Evolutionary conservation across 257 asterid genomes (phyloP).

Genomic region (Paulownia fortunei): DNA sequence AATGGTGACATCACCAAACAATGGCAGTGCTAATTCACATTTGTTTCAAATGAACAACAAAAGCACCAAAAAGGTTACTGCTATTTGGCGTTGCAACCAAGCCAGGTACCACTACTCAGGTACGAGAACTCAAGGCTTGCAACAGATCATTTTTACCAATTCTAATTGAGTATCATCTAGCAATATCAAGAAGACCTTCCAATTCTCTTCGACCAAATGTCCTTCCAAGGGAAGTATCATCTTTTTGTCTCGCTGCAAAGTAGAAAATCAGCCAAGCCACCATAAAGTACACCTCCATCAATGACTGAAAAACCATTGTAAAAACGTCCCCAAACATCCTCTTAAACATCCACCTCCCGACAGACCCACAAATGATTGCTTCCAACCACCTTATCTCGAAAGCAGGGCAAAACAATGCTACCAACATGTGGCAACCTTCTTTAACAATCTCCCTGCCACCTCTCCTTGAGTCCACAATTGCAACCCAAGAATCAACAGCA

Average conservation of each 20-base stretch:
- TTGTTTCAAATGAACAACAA: slow-evolving; percentile 34
- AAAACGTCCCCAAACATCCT: slow-evolving; percentile 51
- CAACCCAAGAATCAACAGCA: slow-evolving; percentile 74
- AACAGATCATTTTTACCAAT: slow-evolving; percentile 16
- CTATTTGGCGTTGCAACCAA: slow-evolving; percentile 35
- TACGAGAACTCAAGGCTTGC: slow-evolving; percentile 20
- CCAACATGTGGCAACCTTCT: slow-evolving; percentile 64
- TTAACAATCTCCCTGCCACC: slow-evolving; percentile 71
- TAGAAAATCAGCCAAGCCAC: slow-evolving; percentile 72
- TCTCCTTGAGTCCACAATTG: slow-evolving; percentile 64
- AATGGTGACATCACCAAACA: slow-evolving; percentile 40
- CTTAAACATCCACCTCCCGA: slow-evolving; percentile 58
- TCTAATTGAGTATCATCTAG: slow-evolving; percentile 38
- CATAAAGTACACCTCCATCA: slow-evolving; percentile 74
- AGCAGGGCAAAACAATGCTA: slow-evolving; percentile 52
- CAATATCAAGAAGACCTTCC: slow-evolving; percentile 61
- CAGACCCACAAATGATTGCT: slow-evolving; percentile 59
- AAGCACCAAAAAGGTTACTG: slow-evolving; percentile 35
- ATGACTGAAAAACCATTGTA: slow-evolving; percentile 57
- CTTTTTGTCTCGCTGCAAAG: slow-evolving; percentile 63
- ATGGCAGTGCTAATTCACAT: slow-evolving; percentile 40
- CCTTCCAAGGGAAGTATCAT: slow-evolving; percentile 57
- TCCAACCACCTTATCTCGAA: slow-evolving; percentile 68
- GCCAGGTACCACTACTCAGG: slow-evolving; percentile 21
- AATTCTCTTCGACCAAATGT: slow-evolving; percentile 63